Evolutionary conservation across 176 grass and related monocot species (phyloP), one percentile per base, ranked within the genome.

Genomic region (Oryza coarctata): DNA sequence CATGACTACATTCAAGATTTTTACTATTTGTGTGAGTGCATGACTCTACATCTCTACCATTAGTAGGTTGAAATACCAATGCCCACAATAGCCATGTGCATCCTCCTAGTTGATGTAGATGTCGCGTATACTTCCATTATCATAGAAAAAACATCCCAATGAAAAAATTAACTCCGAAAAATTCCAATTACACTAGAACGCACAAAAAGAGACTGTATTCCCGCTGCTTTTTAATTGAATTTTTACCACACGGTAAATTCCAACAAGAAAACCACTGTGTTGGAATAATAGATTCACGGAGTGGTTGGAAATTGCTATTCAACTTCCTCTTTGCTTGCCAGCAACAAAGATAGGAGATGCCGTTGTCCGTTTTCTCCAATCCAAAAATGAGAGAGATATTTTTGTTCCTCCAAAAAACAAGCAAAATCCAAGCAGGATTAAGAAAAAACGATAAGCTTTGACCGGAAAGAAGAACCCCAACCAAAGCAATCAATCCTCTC

Each of bases 381-480:
- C 57, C 6, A n/a, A 17, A 84, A 49, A 60, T 38, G 44, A n/a
- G 20, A 22, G 17, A 20, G 0, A 29, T 26, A 25, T 41, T 81
- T 7, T 31, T 70, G 27, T 36, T 50, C 71, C 12, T 2, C 23
- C 23, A 23, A 55, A 40, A 86, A 31, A 68, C 73, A 35, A 28
- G 9, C 29, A 23, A 41, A 31, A 86, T 62, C 79, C 73, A 34
- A 32, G 7, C 5, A 33, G 50, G 38, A 64, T 32, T 26, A 73
- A 43, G n/a, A 43, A 58, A 73, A 71, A 41, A 6, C 63, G 50
- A 58, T 68, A 81, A 76, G 83, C 26, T 85, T 85, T 81, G 77
- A 71, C 55, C 55, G 35, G 27, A 27, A 76, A 77, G 28, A 43
- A 43, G 11, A 43, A 45, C 72, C 58, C 17, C 30, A 17, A 63